Percentiles rank a stretch among this genome's conserved stretches.
Evolutionary conservation across 331 rosid species (phyloP).

Genomic region (Malus hybrid): DNA sequence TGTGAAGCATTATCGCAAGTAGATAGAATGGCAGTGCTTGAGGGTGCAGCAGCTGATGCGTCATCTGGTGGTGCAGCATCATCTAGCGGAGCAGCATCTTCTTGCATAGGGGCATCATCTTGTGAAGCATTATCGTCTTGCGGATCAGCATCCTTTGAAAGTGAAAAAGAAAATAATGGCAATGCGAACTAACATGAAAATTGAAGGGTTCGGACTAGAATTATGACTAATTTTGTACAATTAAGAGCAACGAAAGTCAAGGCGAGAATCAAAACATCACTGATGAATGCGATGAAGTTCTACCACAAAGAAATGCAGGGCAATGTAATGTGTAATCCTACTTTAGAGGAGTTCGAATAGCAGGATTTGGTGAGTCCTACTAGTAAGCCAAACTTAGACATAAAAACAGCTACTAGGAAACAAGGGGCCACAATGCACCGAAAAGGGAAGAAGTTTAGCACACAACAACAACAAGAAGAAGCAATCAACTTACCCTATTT

Average conservation of each 20-base stretch:
- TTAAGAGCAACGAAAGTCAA: neutral
- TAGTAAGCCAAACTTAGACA: too few species aligned
- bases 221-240: neutral
- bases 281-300: neutral
- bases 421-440: neutral
- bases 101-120: rapidly evolving
- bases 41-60: conserved; percentile 19
- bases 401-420: too few species aligned
- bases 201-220: neutral
- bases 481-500: conserved; percentile 20
- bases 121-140: neutral
- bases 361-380: neutral
- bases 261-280: neutral
- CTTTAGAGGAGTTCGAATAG: neutral
- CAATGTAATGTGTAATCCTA: neutral
- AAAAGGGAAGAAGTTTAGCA: neutral
- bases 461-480: neutral
- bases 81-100: conserved; percentile 1
- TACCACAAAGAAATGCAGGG: too few species aligned
- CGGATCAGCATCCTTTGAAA: neutral
- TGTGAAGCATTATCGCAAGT: conserved; percentile 5
- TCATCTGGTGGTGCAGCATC: too few species aligned
- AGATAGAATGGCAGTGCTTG: conserved; percentile 18
- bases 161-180: neutral
- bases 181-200: neutral